Evolutionary conservation across 345 rosid species (phyloP).

Genomic region (Murraya paniculata): DNA sequence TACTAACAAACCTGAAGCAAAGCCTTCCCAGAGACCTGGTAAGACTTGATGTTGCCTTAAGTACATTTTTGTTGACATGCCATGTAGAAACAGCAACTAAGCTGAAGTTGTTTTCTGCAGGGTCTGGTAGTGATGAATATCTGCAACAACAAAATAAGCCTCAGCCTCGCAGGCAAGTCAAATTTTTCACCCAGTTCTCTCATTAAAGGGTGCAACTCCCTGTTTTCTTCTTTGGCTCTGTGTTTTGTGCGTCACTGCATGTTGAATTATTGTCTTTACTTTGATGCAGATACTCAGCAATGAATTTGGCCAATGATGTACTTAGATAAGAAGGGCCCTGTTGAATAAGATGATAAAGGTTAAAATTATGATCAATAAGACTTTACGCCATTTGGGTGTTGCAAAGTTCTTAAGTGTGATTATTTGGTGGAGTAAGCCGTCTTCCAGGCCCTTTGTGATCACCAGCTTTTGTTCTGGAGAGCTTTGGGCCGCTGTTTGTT

Average conservation of each 20-base stretch:
- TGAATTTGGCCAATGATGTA: slow-evolving; percentile 70
- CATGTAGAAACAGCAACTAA: not conserved
- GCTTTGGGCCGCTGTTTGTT: slow-evolving; percentile 51
- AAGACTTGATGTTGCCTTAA: slow-evolving; percentile 17
- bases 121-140: slow-evolving; percentile 47
- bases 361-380: slow-evolving; percentile 14
- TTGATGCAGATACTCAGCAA: slow-evolving; percentile 61
- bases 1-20: slow-evolving; percentile 45
- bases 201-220: not conserved
- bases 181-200: not conserved
- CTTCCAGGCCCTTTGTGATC: slow-evolving; percentile 55
- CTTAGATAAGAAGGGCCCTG: slow-evolving; percentile 30
- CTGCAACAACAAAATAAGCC: slow-evolving; percentile 52
- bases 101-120: slow-evolving; percentile 30
- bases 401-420: slow-evolving; percentile 29
- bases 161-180: slow-evolving; percentile 54
- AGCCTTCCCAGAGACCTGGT: slow-evolving; percentile 59
- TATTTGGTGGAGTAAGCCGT: slow-evolving; percentile 46
- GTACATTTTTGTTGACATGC: not conserved
- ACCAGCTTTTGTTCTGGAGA: slow-evolving; percentile 54
- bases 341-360: slow-evolving; percentile 45
- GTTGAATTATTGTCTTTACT: not conserved
- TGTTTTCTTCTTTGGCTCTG: not conserved
- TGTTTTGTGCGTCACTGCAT: not conserved
- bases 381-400: slow-evolving; percentile 19